phyloP scores from a whole-genome alignment of 495 filamentous ascomycete species.

The Podospora pseudoanserina region DNA sequence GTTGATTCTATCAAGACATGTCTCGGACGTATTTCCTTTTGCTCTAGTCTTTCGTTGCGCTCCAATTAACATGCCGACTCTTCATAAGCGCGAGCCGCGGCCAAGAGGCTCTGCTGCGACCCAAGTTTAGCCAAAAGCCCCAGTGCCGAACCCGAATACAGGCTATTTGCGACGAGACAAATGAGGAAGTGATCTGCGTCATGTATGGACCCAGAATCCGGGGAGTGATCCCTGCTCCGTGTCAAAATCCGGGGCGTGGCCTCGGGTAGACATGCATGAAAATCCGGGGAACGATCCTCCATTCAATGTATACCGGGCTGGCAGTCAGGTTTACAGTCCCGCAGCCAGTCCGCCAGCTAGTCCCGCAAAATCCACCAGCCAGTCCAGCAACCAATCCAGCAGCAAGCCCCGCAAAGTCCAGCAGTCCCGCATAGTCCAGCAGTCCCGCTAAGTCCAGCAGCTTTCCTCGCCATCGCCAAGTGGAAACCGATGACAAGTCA shows the following conservation, averaged over 20 bases:
- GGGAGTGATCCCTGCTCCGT: constrained; percentile 9
- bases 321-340: neutral
- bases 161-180: neutral
- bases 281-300: constrained; percentile 17
- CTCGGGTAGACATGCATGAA: neutral
- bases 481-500: neutral
- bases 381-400: neutral
- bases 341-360: no score
- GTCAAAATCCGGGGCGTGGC: constrained; percentile 10
- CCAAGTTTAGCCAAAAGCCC: constrained; percentile 7
- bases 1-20: no score
- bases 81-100: neutral
- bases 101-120: neutral
- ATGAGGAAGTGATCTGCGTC: neutral
- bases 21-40: no score
- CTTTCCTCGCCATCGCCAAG: neutral
- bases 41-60: neutral
- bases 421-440: neutral
- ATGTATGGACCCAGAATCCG: constrained; percentile 7
- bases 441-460: neutral
- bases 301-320: neutral
- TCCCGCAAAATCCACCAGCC: no score
- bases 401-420: neutral
- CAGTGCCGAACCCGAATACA: constrained; percentile 1
- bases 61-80: neutral